Base-by-base conservation (phyloP, 257 asterid genomes). In the Ballota nigra region DNA sequence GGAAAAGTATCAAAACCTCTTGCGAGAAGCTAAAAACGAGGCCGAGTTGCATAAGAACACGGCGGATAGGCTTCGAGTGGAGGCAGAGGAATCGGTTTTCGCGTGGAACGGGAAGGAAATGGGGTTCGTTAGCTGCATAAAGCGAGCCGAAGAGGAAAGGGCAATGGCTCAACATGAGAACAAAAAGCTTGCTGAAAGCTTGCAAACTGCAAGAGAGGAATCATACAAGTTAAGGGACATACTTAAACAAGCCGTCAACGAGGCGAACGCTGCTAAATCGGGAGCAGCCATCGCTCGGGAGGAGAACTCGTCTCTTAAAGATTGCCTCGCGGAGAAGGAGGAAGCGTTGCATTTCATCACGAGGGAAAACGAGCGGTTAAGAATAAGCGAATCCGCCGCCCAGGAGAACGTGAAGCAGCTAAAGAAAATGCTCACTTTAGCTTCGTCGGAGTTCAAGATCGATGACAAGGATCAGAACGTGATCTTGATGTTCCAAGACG, bases 61-160 rank as follows among this genome's bases (percentile, higher is more conserved):
- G 0, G 87, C 89, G 1, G 93, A 89, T 8, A 69, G 97, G 63
- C 80, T 91, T 16, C 77, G 96, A 18, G n/a, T 81, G 3, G 99
- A 95, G 64, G 96, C 95, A 0, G 99, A 95, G 80, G 99, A 95
- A 70, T 64, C 96, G 0, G 83, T 84, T 33, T 41, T 89, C 53
- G 97, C 96, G 0, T 95, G 93, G 98, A 92, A 84, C n/a, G 97
- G 85, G 13, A 95, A 92, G 63, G 98, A 95, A 61, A 84, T 90
- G 83, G 94, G 97, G 1, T 86, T 92, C 66, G 88, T 92, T 3
- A 77, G 83, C 24, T 89, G 96, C 70, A 85, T 94, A 23, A 94
- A 87, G 28, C 23, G 80, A 62, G 90, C 89, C 0, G 99, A 89
- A 52, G 91, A 92, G 56, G 97, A 92, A 64, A 83, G 72, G 53